phyloP scores from a whole-genome alignment of 805 yeast species.

The Dipodascus albidus region DNA sequence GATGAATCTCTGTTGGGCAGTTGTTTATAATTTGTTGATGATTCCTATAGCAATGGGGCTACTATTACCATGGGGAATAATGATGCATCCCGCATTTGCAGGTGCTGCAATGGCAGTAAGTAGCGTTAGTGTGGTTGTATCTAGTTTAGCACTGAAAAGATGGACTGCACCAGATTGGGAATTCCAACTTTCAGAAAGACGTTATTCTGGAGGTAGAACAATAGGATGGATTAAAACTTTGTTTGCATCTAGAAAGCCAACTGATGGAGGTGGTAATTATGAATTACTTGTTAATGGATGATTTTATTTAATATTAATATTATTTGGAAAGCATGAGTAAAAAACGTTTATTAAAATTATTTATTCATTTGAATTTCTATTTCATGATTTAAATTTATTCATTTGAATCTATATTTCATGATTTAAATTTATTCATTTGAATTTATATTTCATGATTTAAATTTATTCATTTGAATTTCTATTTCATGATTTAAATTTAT shows the following conservation, averaged over 20 bases:
- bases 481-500: too few species aligned
- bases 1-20: slow-evolving; percentile 75
- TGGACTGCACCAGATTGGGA: slow-evolving; percentile 28
- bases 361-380: too few species aligned
- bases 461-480: too few species aligned
- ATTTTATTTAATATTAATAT: too few species aligned
- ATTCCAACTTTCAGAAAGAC: background rate
- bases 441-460: too few species aligned
- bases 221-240: too few species aligned
- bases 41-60: slow-evolving; percentile 94
- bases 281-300: background rate
- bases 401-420: too few species aligned
- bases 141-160: slow-evolving; percentile 59
- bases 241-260: too few species aligned
- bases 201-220: background rate
- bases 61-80: slow-evolving; percentile 61
- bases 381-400: too few species aligned
- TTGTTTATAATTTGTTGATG: slow-evolving; percentile 75
- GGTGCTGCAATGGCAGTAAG: slow-evolving; percentile 91
- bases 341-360: too few species aligned
- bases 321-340: too few species aligned
- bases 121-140: slow-evolving; percentile 77
- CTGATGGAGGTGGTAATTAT: background rate
- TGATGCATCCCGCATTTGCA: slow-evolving; percentile 78
- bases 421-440: too few species aligned